A percentile compares a stretch with the other conserved stretches of the same genome.
phyloP scores from a whole-genome alignment of 345 rosid genomes.

The Hibiscus mutabilis region DNA sequence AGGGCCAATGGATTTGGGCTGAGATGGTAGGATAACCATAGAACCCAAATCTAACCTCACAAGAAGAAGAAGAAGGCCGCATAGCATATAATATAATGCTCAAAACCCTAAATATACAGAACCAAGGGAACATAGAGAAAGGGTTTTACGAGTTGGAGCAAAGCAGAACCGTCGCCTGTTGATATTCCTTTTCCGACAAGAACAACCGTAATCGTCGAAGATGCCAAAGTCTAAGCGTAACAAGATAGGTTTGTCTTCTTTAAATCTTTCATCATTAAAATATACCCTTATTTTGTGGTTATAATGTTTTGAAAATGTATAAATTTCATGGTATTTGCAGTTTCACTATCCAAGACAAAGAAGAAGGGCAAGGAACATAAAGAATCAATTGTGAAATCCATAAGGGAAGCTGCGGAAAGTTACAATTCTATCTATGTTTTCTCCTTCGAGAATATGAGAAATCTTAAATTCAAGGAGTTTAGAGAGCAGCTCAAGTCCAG shows the following conservation, averaged over 20 bases:
- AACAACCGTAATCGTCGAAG: neutral
- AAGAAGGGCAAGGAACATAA: constrained; percentile 95
- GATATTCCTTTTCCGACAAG: neutral
- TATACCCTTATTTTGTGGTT: neutral
- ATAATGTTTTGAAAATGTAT: neutral
- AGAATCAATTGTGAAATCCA: constrained; percentile 48
- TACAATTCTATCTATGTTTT: constrained; percentile 64
- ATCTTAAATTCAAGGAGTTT: constrained; percentile 87
- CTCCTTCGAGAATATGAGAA: constrained; percentile 91
- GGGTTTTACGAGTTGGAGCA: constrained; percentile 4
- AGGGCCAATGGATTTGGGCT: neutral
- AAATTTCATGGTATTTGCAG: constrained; percentile 24
- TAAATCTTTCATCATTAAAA: neutral
- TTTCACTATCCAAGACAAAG: constrained; percentile 91
- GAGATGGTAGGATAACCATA: too few species aligned
- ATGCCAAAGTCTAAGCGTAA: constrained; percentile 99
- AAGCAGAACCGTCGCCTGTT: neutral
- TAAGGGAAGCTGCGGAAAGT: constrained; percentile 66
- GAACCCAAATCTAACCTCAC: neutral
- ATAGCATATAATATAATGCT: neutral
- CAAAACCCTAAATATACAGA: neutral
- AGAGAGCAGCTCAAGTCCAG: constrained; percentile 69
- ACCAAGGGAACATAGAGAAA: too few species aligned
- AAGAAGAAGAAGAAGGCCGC: neutral
- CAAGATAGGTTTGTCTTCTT: constrained; percentile 45